A percentile compares a stretch with the other conserved stretches of the same genome.
These are phyloP conservation scores for Nicotiana rustica DNA, from an alignment of 305 asterid genomes.

Conservation along the genomic window DNA sequence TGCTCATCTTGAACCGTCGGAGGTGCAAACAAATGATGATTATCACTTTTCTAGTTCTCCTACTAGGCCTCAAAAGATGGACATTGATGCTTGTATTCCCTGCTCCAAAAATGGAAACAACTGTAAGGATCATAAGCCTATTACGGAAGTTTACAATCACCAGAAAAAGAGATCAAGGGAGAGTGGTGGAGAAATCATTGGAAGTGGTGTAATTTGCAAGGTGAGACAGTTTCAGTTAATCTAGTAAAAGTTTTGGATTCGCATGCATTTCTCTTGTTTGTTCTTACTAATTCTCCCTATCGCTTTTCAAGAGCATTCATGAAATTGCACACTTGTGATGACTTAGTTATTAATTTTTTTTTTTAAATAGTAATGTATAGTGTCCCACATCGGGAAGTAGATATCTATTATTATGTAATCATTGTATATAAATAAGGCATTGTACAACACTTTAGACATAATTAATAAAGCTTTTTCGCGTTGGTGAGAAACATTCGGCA, in stretches of 20 bases:
- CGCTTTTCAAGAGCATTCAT: slow-evolving; percentile 19
- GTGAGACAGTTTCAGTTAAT: slow-evolving; percentile 17
- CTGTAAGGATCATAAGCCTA: slow-evolving; percentile 19
- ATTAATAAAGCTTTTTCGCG: too few species aligned
- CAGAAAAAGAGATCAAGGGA: slow-evolving; percentile 29
- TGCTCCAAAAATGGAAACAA: slow-evolving; percentile 2
- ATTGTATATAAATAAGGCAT: too few species aligned
- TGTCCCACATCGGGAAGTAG: too few species aligned
- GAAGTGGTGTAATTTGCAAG: slow-evolving; percentile 21
- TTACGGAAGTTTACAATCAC: not conserved
- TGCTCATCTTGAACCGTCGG: slow-evolving; percentile 12
- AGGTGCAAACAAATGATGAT: slow-evolving; percentile 31
- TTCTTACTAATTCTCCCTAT: slow-evolving; percentile 8
- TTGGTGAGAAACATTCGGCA: too few species aligned
- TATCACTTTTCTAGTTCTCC: slow-evolving; percentile 27
- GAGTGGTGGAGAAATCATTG: slow-evolving; percentile 19
- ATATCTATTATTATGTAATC: too few species aligned
- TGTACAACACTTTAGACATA: too few species aligned
- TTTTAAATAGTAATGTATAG: too few species aligned
- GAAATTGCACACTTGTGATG: slow-evolving; percentile 23
- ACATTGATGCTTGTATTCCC: slow-evolving; percentile 29
- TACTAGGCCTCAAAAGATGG: slow-evolving; percentile 26
- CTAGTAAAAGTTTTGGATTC: not conserved
- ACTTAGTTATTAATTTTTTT: not conserved
- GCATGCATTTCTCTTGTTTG: not conserved